phyloP scores from a whole-genome alignment of 306 rosid species.

The Coriaria nepalensis region DNA sequence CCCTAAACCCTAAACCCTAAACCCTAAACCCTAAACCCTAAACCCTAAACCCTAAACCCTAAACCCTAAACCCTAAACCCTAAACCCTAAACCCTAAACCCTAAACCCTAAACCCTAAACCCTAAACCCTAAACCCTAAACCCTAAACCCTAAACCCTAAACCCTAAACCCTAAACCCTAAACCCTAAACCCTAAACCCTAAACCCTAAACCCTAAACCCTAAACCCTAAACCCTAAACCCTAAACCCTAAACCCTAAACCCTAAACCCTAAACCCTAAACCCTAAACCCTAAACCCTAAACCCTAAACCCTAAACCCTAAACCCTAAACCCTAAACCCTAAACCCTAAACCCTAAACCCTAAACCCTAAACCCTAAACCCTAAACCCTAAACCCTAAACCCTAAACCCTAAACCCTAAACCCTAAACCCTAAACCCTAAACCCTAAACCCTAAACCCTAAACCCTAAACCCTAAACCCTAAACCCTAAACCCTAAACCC shows the following conservation, averaged over 20 bases:
- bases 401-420: no score
- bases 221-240: slow-evolving; percentile 3
- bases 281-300: slow-evolving; percentile 2
- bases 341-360: slow-evolving; percentile 4
- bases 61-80: slow-evolving; percentile 17
- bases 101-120: slow-evolving; percentile 12
- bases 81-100: no score
- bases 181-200: slow-evolving; percentile 7
- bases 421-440: no score
- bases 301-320: slow-evolving; percentile 2
- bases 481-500: slow-evolving; percentile 15
- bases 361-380: no score
- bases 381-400: no score
- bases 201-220: slow-evolving; percentile 3
- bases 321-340: slow-evolving; percentile 10
- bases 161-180: slow-evolving; percentile 11
- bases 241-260: no score
- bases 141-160: no score
- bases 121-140: slow-evolving; percentile 7
- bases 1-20: no score
- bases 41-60: slow-evolving; percentile 14
- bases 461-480: slow-evolving; percentile 8
- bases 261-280: no score
- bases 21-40: no score
- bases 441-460: not conserved